Percentiles rank a stretch among this genome's conserved stretches.
Evolutionary conservation across 2,329 filamentous ascomycete genomes (phyloP).

Genomic region (Penicillium sp.): DNA sequence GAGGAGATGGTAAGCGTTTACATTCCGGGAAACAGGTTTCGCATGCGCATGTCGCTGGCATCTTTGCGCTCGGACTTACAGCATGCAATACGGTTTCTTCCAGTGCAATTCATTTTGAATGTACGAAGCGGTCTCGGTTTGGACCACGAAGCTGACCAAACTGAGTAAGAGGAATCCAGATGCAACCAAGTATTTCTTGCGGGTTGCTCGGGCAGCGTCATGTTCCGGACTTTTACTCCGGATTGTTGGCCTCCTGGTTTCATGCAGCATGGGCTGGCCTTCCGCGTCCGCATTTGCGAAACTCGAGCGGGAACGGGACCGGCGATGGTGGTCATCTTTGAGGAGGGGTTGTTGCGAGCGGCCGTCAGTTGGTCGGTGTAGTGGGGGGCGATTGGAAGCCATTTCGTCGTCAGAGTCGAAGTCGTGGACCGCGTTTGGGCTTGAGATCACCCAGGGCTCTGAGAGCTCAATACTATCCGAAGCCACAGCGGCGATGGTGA

Average conservation of each 20-base stretch:
- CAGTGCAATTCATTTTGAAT: slow-evolving; percentile 89
- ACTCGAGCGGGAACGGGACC: slow-evolving; percentile 31
- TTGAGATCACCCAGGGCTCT: slow-evolving; percentile 22
- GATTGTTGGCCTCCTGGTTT: slow-evolving; percentile 63
- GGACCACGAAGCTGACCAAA: slow-evolving; percentile 82
- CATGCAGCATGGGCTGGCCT: slow-evolving; percentile 41
- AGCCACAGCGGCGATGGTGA: slow-evolving; percentile 32
- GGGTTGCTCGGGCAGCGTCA: slow-evolving; percentile 62
- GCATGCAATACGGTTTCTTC: slow-evolving; percentile 99
- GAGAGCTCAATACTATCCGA: slow-evolving; percentile 26
- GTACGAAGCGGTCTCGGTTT: slow-evolving; percentile 93
- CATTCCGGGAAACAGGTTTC: background rate
- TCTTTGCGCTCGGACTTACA: slow-evolving; percentile 53
- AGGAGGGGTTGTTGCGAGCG: slow-evolving; percentile 56
- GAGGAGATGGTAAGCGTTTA: slow-evolving; percentile 15
- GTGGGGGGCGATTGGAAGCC: slow-evolving; percentile 45
- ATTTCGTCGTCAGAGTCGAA: slow-evolving; percentile 46
- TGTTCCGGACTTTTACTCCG: slow-evolving; percentile 73
- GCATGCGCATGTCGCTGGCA: slow-evolving; percentile 2
- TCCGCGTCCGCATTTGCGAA: slow-evolving; percentile 31
- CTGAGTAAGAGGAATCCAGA: slow-evolving; percentile 78
- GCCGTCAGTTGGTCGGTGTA: slow-evolving; percentile 49
- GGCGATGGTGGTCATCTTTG: slow-evolving; percentile 44
- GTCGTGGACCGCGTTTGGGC: slow-evolving; percentile 38
- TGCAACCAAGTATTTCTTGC: slow-evolving; percentile 82